Conservation (phyloP, 495 filamentous ascomycete species). For the Penicillium coprophilum region DNA sequence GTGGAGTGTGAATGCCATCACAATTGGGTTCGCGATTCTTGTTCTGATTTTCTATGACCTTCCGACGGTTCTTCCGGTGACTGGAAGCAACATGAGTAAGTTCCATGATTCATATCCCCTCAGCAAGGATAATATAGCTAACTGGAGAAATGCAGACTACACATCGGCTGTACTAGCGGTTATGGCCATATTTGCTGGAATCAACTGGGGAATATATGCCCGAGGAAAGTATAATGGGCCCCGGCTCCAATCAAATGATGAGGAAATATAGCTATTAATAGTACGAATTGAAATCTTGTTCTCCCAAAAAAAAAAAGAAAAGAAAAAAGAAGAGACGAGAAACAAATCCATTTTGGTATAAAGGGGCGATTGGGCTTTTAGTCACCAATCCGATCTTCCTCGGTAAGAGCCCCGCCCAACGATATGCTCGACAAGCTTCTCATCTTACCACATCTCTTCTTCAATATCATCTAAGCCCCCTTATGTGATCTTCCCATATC, state of each 20-base stretch:
- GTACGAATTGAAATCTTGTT: too few species aligned
- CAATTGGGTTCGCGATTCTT: slow-evolving; percentile 19
- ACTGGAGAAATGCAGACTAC: slow-evolving; percentile 24
- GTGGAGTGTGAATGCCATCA: slow-evolving; percentile 18
- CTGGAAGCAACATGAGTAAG: slow-evolving; percentile 21
- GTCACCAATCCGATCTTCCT: too few species aligned
- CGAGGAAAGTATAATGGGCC: slow-evolving; percentile 34
- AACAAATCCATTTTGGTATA: too few species aligned
- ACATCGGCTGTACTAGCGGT: slow-evolving; percentile 30
- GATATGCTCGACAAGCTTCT: too few species aligned
- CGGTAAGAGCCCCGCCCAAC: too few species aligned
- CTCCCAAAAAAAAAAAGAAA: too few species aligned
- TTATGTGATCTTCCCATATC: too few species aligned
- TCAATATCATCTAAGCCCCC: too few species aligned
- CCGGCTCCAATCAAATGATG: slow-evolving; percentile 19
- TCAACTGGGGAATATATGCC: slow-evolving; percentile 34
- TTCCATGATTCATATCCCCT: neutral
- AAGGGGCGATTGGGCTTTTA: too few species aligned
- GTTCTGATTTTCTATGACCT: slow-evolving; percentile 24
- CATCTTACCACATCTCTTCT: too few species aligned
- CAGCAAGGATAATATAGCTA: neutral
- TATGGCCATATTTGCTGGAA: slow-evolving; percentile 27
- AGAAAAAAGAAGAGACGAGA: too few species aligned
- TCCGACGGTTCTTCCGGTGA: slow-evolving; percentile 14
- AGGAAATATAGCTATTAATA: neutral